Percentiles rank a stretch among this genome's conserved stretches.
phyloP scores from a whole-genome alignment of 768 basidiomycete species.

The Dendrothele bispora region DNA sequence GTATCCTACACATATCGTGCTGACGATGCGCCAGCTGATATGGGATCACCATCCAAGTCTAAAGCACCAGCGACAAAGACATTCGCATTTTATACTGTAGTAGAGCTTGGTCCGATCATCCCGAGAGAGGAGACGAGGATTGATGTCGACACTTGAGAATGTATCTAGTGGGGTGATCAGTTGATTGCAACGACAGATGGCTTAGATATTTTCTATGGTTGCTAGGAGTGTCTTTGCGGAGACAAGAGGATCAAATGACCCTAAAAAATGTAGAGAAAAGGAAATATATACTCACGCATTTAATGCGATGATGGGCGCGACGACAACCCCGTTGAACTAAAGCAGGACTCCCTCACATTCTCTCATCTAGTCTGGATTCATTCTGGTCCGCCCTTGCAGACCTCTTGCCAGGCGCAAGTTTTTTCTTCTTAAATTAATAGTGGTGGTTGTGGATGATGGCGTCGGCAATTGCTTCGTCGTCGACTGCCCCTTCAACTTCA shows the following conservation, averaged over 20 bases:
- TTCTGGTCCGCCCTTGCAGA: conserved; percentile 13
- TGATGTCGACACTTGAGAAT: conserved; percentile 22
- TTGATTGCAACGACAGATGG: no score
- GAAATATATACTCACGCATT: no score
- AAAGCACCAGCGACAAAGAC: conserved; percentile 72
- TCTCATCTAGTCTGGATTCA: no score
- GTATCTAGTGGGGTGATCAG: neutral
- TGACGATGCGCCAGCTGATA: conserved; percentile 72
- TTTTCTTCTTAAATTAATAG: conserved; percentile 19
- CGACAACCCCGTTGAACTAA: no score
- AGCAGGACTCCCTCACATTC: no score
- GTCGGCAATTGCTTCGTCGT: conserved; percentile 18
- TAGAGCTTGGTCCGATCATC: conserved; percentile 74
- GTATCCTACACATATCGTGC: conserved; percentile 93
- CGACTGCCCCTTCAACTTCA: conserved; percentile 13
- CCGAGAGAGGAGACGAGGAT: conserved; percentile 51
- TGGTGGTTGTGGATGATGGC: conserved; percentile 24
- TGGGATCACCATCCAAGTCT: conserved; percentile 37
- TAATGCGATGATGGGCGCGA: no score
- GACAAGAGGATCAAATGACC: no score
- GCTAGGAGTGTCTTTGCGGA: no score
- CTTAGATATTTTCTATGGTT: no score
- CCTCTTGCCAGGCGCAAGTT: conserved; percentile 46
- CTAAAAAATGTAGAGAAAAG: no score
- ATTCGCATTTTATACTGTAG: conserved; percentile 86